These are phyloP conservation scores for Aegilops umbellulata DNA, from an alignment of 176 grass and related monocot genomes.

Conservation along the genomic window DNA sequence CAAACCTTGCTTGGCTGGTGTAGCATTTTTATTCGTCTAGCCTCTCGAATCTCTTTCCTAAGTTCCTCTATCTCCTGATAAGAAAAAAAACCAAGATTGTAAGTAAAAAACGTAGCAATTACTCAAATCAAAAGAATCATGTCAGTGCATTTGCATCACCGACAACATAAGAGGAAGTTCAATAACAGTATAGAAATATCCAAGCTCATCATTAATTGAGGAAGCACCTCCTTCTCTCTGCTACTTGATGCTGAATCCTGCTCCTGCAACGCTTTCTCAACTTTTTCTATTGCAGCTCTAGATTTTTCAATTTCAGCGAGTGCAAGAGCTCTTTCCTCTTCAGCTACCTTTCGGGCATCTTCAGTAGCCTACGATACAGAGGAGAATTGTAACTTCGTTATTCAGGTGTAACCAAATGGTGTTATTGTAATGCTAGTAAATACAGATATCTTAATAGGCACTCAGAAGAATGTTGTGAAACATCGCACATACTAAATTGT, in stretches of 20 bases:
- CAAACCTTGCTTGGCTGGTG: constrained; percentile 98
- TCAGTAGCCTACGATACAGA: constrained; percentile 68
- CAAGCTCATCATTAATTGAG: constrained; percentile 21
- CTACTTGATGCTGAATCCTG: constrained; percentile 55
- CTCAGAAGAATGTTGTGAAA: background rate
- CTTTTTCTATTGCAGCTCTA: constrained; percentile 63
- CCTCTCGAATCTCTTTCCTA: constrained; percentile 85
- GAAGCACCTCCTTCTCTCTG: constrained; percentile 68
- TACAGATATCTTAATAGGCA: background rate
- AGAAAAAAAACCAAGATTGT: constrained; percentile 18
- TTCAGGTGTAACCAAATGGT: background rate
- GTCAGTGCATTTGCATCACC: background rate
- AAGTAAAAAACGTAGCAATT: background rate
- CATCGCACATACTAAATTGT: background rate
- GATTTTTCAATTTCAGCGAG: constrained; percentile 93
- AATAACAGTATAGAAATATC: constrained; percentile 17
- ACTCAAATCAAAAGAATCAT: constrained; percentile 2
- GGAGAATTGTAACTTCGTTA: constrained; percentile 9
- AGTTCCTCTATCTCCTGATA: constrained; percentile 80
- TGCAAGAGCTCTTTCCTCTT: constrained; percentile 88
- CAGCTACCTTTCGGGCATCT: constrained; percentile 88
- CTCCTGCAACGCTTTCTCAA: constrained; percentile 74
- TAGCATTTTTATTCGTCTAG: constrained; percentile 97
- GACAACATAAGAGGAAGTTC: background rate
- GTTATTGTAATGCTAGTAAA: background rate